phyloP scores from a whole-genome alignment of 305 asterid species.

The Fraxinus sp. region DNA sequence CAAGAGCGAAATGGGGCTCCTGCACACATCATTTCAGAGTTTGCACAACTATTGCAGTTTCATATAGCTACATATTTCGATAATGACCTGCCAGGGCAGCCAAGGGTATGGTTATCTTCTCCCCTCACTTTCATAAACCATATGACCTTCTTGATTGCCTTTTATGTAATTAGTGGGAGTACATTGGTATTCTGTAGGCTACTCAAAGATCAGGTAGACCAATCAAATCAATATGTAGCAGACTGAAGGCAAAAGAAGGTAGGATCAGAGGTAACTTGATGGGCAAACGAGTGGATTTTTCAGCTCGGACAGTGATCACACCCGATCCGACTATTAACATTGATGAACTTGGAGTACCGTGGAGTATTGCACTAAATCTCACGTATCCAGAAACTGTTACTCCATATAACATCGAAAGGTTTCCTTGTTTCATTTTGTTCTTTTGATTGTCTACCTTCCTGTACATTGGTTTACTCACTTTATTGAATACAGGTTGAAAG shows the following conservation, averaged over 20 bases:
- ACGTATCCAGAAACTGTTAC: constrained; percentile 99
- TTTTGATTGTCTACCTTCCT: neutral
- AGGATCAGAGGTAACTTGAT: constrained; percentile 94
- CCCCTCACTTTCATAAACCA: neutral
- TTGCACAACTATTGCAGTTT: constrained; percentile 93
- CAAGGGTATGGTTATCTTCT: constrained; percentile 58
- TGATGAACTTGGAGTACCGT: constrained; percentile 96
- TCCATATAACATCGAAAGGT: constrained; percentile 99
- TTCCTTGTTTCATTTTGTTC: constrained; percentile 13
- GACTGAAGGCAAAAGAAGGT: constrained; percentile 97
- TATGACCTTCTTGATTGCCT: constrained; percentile 22
- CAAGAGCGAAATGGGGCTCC: constrained; percentile 99
- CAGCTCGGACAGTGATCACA: constrained; percentile 98
- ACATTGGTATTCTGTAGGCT: constrained; percentile 50
- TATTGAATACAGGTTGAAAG: constrained; percentile 69
- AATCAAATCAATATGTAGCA: constrained; percentile 92
- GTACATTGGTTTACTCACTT: constrained; percentile 17
- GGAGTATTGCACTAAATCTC: constrained; percentile 97
- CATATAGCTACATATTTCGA: constrained; percentile 97
- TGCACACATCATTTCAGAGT: constrained; percentile 95
- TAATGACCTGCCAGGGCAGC: constrained; percentile 97
- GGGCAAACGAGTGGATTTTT: constrained; percentile 98
- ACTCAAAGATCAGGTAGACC: constrained; percentile 98
- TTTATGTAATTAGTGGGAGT: constrained; percentile 20
- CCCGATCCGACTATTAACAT: constrained; percentile 98